Evolutionary conservation across 371 early-diverging fungal species (phyloP), one percentile per base, ranked within the genome.

Genomic region (Mucor mucedo): DNA sequence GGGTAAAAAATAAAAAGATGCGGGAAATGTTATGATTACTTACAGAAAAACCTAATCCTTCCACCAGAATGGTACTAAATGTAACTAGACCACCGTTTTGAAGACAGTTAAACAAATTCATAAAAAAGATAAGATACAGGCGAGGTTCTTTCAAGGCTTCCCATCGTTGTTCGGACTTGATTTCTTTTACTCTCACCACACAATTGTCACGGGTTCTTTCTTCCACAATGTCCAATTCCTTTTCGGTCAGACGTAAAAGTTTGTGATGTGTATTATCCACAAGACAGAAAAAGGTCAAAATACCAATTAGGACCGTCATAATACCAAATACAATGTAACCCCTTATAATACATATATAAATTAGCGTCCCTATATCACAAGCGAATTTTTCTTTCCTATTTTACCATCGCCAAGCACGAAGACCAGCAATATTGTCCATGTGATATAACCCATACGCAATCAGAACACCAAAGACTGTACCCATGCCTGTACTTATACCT

Each of bases 91-190:
- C 82, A 39, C 78, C 75, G 52, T 72, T 75, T 39, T 70, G 71
- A 32, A 78, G 55, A 14, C 62, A 63, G 5, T 66, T 64, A 8
- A 65, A 44, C 8, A 71, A 30, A 16, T 62, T 49, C 3, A 70
- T 65, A 13, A 73, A 16, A 4, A 52, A 58, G 7, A 76, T 28
- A 5, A 74, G 55, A 16, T 58, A 80, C 9, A 67, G 62, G 4
- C 78, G 72, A 13, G 75, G 71, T 32, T 80, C 81, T 30, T 52
- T 59, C 1, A 80, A 3, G 0, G 74, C 71, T 57, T 80, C 80
- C 55, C 52, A 55, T 2, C 69, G 52, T 27, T 80, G 80, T 5
- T 50, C 33, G 33, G 29, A 52, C 11, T 73, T 73, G 47, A 77
- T 62, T 30, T 63, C 45, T 6, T 33, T 58, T 13, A 58, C 66